Base-by-base conservation (phyloP, 345 rosid genomes). In the Salix purpurea region DNA sequence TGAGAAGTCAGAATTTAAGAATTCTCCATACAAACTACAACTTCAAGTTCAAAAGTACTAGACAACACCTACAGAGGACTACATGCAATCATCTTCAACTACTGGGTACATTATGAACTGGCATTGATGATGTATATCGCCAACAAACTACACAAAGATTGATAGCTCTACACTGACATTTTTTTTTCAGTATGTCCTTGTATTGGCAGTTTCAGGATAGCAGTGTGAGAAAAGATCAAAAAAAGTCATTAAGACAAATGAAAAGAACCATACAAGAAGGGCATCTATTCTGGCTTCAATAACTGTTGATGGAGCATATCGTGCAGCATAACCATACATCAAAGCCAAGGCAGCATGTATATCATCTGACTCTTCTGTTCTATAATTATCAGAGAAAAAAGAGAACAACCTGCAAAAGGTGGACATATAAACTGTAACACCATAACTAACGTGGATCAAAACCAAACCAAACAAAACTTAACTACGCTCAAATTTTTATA, bases 291-390 rank as follows among this genome's bases (percentile, higher is more conserved):
- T 89, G 80, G 97, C 99, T 87, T 95, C 97, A 83, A 95, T 95
- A 78, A 95, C 97, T 34, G 94, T 82, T 77, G 99, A 85, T 42
- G 99, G 97, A 52, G 99, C 99, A 88, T 95, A 95, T 89, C 91
- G 91, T 75, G 99, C 99, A 77, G 99, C 97, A 90, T 93, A 95
- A 83, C 99, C 99, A 80, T 95, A 95, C 99, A 95, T 95, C 86
- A 95, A 84, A 77, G 99, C 99, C 84, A 95, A 85, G 79, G 99
- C 99, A 83, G 99, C 99, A 83, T 95, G 97, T 86, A 95, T 92
- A 84, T 95, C 97, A 86, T 95, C 97, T 72, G 96, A 92, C 80
- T 95, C 96, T 80, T 91, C 97, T 26, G 89, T 85, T 84, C 80
- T 89, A 78, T 86, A 87, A 79, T 86, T 87, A 69, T 89, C 93